These are phyloP conservation scores for Apodospora peruviana DNA, from an alignment of 495 filamentous ascomycete genomes.

Conservation along the genomic window DNA sequence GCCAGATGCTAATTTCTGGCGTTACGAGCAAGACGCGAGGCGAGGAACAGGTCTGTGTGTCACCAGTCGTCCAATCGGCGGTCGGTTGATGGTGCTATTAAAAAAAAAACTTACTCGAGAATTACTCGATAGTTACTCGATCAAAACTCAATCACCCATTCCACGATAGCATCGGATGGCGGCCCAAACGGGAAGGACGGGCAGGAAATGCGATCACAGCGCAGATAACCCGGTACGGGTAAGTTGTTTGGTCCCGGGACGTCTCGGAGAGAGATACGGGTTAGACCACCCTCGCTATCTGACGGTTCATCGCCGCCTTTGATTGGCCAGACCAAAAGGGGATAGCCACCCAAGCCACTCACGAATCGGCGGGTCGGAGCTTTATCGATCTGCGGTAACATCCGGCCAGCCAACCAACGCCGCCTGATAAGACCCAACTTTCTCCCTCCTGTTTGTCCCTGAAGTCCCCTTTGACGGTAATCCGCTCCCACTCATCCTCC, in stretches of 20 bases:
- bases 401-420: neutral
- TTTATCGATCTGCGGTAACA: neutral
- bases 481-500: too few relatives aligned
- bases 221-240: neutral
- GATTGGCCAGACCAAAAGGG: conserved; percentile 9
- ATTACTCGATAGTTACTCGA: conserved; percentile 36
- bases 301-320: too few relatives aligned
- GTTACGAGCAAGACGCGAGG: neutral
- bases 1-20: neutral
- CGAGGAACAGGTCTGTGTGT: neutral
- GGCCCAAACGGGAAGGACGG: conserved; percentile 3
- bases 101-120: neutral
- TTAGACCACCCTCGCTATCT: neutral
- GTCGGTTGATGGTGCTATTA: too few relatives aligned
- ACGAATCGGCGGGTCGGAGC: neutral
- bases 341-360: neutral
- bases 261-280: too few relatives aligned
- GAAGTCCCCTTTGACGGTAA: too few relatives aligned
- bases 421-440: neutral
- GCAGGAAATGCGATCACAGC: neutral
- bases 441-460: too few relatives aligned
- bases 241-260: neutral
- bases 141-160: conserved; percentile 19
- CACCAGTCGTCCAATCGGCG: too few relatives aligned
- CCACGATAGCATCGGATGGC: conserved; percentile 16